Conservation (phyloP, 345 rosid genomes). For the Moricandia moricandioides region DNA sequence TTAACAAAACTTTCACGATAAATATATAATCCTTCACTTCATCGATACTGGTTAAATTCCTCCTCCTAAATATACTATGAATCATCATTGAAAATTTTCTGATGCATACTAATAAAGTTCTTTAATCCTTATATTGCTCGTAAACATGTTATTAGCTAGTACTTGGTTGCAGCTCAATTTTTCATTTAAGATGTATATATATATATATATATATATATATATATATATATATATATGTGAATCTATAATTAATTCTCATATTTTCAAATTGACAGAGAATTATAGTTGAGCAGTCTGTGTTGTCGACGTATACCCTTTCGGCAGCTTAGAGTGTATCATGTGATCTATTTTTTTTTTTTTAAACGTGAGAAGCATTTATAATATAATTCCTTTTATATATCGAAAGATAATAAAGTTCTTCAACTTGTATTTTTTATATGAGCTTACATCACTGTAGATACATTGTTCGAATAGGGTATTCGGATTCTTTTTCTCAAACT, state of each 20-base stretch:
- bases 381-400: neutral
- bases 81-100: neutral
- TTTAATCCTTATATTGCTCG: neutral
- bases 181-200: neutral
- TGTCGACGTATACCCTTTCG: neutral
- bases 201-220: neutral
- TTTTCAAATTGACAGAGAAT: neutral
- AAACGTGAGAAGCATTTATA: neutral
- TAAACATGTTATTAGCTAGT: neutral
- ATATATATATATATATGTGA: too few relatives aligned
- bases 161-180: neutral
- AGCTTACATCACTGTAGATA: neutral
- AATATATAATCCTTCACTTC: constrained; percentile 8
- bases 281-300: neutral
- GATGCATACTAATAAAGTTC: neutral
- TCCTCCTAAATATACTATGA: neutral
- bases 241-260: neutral
- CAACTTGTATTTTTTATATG: neutral
- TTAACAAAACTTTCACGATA: neutral
- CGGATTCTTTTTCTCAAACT: neutral
- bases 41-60: neutral
- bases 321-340: neutral
- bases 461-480: neutral
- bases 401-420: neutral
- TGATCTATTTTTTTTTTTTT: neutral